Conservation (phyloP, 768 basidiomycete species). For the Phylloporus arenicola region DNA sequence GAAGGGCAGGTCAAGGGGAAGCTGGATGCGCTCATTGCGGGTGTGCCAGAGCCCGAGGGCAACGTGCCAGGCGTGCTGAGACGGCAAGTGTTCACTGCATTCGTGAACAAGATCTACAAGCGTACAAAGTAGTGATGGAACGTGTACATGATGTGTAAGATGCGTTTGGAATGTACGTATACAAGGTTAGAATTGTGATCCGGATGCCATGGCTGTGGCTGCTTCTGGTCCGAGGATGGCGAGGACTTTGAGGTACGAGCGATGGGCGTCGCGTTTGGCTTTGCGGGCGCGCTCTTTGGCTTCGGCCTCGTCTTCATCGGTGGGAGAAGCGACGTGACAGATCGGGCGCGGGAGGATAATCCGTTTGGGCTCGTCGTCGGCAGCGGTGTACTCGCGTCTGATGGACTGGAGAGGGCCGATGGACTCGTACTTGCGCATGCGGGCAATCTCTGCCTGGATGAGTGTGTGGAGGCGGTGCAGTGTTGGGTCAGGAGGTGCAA, state of each 20-base stretch:
- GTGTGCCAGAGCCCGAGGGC: constrained; percentile 55
- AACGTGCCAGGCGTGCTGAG: constrained; percentile 42
- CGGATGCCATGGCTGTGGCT: not conserved
- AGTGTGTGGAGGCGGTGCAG: not conserved
- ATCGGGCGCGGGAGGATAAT: not conserved
- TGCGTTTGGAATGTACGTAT: not conserved
- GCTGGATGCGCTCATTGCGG: constrained; percentile 64
- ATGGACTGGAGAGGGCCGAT: not conserved
- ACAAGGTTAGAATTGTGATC: not conserved
- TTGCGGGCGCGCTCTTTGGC: constrained; percentile 8
- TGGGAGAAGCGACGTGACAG: not conserved
- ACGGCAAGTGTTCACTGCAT: constrained; percentile 73
- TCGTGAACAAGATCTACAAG: constrained; percentile 82
- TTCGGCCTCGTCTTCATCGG: not conserved
- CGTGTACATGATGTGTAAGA: not conserved
- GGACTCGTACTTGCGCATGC: not conserved
- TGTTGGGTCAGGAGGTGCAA: not conserved
- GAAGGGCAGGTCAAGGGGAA: no score
- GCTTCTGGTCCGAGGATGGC: constrained; percentile 4
- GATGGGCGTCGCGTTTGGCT: constrained; percentile 5
- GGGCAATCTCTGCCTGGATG: not conserved
- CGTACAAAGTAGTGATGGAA: constrained; percentile 45
- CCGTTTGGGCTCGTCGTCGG: not conserved
- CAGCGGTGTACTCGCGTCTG: not conserved
- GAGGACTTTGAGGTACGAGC: constrained; percentile 9